Conservation (phyloP, 768 basidiomycete species). For the Saitozyma podzolica region DNA sequence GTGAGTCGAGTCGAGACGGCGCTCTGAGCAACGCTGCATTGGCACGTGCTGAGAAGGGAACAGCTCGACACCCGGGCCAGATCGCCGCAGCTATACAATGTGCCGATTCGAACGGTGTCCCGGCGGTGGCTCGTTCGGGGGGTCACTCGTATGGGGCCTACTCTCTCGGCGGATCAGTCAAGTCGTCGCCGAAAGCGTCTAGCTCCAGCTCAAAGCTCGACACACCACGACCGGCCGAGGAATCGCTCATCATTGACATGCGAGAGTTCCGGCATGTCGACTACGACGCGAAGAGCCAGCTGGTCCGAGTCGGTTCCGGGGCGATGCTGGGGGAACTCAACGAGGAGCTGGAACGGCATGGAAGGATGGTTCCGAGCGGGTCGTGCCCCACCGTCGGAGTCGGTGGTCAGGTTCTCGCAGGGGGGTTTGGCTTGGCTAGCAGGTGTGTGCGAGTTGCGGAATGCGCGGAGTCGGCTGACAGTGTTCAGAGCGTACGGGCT, state of each 20-base stretch:
- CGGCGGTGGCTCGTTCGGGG: constrained; percentile 13
- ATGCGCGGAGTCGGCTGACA: background rate
- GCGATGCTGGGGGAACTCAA: constrained; percentile 18
- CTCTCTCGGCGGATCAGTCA: constrained; percentile 13
- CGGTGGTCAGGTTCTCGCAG: constrained; percentile 18
- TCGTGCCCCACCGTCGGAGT: constrained; percentile 28
- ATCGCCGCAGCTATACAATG: constrained; percentile 8
- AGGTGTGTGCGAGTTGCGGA: background rate
- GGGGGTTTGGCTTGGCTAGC: constrained; percentile 17
- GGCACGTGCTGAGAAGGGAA: no score
- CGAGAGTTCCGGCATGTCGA: constrained; percentile 4
- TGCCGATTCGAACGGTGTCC: background rate
- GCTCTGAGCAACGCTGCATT: background rate
- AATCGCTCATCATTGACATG: constrained; percentile 18
- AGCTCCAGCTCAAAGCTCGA: no score
- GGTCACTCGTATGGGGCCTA: constrained; percentile 22
- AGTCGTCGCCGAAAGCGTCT: background rate
- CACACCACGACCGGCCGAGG: constrained; percentile 5
- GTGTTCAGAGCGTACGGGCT: constrained; percentile 3
- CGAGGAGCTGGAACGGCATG: constrained; percentile 7
- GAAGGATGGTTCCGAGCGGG: constrained; percentile 17
- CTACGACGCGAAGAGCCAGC: constrained; percentile 8
- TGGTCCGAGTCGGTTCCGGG: constrained; percentile 12
- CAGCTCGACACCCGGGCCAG: background rate
- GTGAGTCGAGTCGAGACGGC: constrained; percentile 4